Evolutionary conservation across 75 land plant genomes (phyloP).

Genomic region (Selaginella tamariscina): DNA sequence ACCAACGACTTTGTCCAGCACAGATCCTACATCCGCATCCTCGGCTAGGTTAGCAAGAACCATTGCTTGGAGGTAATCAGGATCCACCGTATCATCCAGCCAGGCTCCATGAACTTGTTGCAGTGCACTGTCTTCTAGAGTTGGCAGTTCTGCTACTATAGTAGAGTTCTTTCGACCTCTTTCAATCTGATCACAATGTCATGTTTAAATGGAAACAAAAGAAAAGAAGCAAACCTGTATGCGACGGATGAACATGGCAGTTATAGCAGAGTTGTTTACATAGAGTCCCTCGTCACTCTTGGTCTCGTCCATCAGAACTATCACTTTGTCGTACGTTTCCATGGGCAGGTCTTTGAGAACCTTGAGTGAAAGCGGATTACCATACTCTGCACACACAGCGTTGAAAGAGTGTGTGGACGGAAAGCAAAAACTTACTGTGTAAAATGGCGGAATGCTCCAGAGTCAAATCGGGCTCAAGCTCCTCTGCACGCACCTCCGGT

Average conservation of each 20-base stretch:
- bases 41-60: slow-evolving; percentile 22
- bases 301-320: slow-evolving; percentile 11
- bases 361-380: slow-evolving; percentile 13
- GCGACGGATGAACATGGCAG: slow-evolving; percentile 18
- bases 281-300: slow-evolving; percentile 3
- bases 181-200: slow-evolving; percentile 12
- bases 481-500: neutral
- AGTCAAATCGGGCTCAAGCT: neutral
- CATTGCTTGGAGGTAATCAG: slow-evolving; percentile 23
- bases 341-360: slow-evolving; percentile 16
- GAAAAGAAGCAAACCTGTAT: slow-evolving; percentile 12
- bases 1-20: slow-evolving; percentile 17
- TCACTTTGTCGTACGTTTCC: slow-evolving; percentile 12
- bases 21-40: slow-evolving; percentile 19
- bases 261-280: slow-evolving; percentile 10
- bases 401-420: too few relatives aligned
- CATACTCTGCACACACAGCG: slow-evolving; percentile 17
- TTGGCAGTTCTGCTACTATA: slow-evolving; percentile 17
- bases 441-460: slow-evolving; percentile 11
- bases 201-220: neutral
- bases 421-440: slow-evolving; percentile 6
- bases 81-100: slow-evolving; percentile 18
- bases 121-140: slow-evolving; percentile 12
- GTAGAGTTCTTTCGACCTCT: slow-evolving; percentile 6
- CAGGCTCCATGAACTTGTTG: slow-evolving; percentile 17